A percentile compares a stretch with the other conserved stretches of the same genome.
phyloP scores from a whole-genome alignment of 495 filamentous ascomycete genomes.

The Xylaria longipes region DNA sequence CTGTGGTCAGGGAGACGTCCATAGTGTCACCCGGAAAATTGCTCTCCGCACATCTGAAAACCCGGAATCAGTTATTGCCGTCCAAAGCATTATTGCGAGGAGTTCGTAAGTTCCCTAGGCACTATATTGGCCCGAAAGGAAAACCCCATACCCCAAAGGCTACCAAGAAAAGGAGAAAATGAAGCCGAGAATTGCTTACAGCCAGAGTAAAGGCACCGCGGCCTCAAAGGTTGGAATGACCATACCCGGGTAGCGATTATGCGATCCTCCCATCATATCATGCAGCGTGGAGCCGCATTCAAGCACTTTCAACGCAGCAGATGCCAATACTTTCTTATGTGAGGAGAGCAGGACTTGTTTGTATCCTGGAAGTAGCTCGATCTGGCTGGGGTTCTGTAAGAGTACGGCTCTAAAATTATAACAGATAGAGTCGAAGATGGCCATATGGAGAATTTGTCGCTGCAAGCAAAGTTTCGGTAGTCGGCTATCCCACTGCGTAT shows the following conservation, averaged over 20 bases:
- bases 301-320: conserved; percentile 27
- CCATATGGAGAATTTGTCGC: conserved; percentile 36
- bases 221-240: conserved; percentile 39
- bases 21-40: not conserved
- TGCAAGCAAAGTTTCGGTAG: conserved; percentile 34
- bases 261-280: conserved; percentile 28
- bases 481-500: conserved; percentile 34
- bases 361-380: conserved; percentile 26
- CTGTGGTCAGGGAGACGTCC: not conserved
- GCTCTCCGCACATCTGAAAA: not conserved
- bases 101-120: not conserved
- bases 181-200: not conserved
- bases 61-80: not conserved
- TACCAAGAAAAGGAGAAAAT: not conserved
- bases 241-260: conserved; percentile 32
- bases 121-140: not conserved
- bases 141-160: not conserved
- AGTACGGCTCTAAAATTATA: conserved; percentile 38
- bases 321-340: conserved; percentile 32
- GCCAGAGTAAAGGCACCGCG: conserved; percentile 10
- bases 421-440: conserved; percentile 39
- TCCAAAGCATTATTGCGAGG: not conserved
- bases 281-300: conserved; percentile 28
- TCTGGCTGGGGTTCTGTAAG: conserved; percentile 17
- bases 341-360: conserved; percentile 31